A percentile compares a stretch with the other conserved stretches of the same genome.
phyloP scores from a whole-genome alignment of 345 rosid species.

The thale cress (Arabidopsis thaliana) region TAIR10.1 NC_003074.8:21822501-21823000 shows the following conservation, averaged over 20 bases:
- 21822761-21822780: constrained; percentile 95
- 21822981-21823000: constrained; percentile 96
- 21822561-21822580: not conserved
- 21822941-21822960: constrained; percentile 94
- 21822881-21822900: constrained; percentile 92
- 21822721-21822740: constrained; percentile 81
- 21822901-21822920: constrained; percentile 92
- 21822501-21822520: constrained; percentile 29
- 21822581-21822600: not conserved
- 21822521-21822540: constrained; percentile 27
- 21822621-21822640: constrained; percentile 94
- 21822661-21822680: constrained; percentile 93
- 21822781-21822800: constrained; percentile 94
- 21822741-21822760: constrained; percentile 86
- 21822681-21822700: constrained; percentile 73
- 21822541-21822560: constrained; percentile 1
- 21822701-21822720: constrained; percentile 74
- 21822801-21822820: constrained; percentile 66
- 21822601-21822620: constrained; percentile 53
- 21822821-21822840: constrained; percentile 78
- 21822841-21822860: constrained; percentile 85
- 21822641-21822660: constrained; percentile 91
- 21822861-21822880: constrained; percentile 81
- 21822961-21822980: constrained; percentile 85
- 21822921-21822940: constrained; percentile 87